Percentiles rank a stretch among this genome's conserved stretches.
Evolutionary conservation across 495 filamentous ascomycete genomes (phyloP).

Genomic region (Xylaria cubensis): DNA sequence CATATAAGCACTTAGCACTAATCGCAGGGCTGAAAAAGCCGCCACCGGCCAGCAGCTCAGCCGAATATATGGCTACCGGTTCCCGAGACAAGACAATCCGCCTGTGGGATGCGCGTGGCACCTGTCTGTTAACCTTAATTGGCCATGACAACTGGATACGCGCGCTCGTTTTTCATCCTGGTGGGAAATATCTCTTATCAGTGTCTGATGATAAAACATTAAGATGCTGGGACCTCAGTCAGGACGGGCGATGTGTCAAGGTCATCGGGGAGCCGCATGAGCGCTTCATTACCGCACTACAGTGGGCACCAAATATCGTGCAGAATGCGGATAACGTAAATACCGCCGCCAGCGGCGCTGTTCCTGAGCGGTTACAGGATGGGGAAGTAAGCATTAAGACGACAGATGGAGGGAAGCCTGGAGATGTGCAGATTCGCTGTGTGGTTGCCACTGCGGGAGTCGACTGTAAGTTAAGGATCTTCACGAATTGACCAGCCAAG

Average conservation of each 20-base stretch:
- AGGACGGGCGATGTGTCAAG: slow-evolving; percentile 80
- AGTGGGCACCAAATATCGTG: slow-evolving; percentile 73
- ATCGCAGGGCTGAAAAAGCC: slow-evolving; percentile 77
- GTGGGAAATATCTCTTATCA: slow-evolving; percentile 78
- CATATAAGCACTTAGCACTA: slow-evolving; percentile 68
- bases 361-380: slow-evolving; percentile 30
- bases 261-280: slow-evolving; percentile 72
- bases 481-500: slow-evolving; percentile 34
- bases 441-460: slow-evolving; percentile 56
- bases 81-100: slow-evolving; percentile 79
- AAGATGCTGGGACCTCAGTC: slow-evolving; percentile 80
- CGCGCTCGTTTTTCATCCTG: slow-evolving; percentile 76
- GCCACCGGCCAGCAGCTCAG: slow-evolving; percentile 65
- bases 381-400: slow-evolving; percentile 47
- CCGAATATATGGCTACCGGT: slow-evolving; percentile 80
- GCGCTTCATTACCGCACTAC: slow-evolving; percentile 75
- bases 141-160: slow-evolving; percentile 88
- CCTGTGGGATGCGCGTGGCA: slow-evolving; percentile 77
- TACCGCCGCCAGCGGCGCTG: background rate
- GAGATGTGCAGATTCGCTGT: slow-evolving; percentile 45
- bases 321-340: slow-evolving; percentile 39
- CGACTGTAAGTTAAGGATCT: slow-evolving; percentile 53
- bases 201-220: slow-evolving; percentile 79
- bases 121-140: slow-evolving; percentile 72
- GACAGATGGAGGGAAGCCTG: slow-evolving; percentile 27